Evolutionary conservation across 2,329 filamentous ascomycete genomes (phyloP).

Genomic region (Pseudocercospora eumusae): DNA sequence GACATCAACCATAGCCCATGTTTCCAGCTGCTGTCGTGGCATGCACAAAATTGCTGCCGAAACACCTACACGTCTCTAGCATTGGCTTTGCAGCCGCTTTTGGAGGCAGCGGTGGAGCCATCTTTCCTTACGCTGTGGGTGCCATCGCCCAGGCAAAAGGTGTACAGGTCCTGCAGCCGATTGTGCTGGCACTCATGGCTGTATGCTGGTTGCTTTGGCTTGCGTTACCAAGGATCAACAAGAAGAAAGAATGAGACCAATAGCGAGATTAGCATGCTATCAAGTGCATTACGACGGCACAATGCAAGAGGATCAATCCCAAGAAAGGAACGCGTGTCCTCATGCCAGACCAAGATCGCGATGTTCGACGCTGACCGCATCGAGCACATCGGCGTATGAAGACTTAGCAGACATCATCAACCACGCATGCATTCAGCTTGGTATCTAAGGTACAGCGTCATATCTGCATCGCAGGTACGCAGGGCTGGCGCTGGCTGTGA

Average conservation of each 20-base stretch:
- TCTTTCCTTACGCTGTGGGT: constrained; percentile 66
- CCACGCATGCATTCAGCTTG: neutral
- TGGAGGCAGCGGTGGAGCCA: constrained; percentile 70
- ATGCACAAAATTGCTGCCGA: constrained; percentile 72
- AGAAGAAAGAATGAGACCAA: constrained; percentile 42
- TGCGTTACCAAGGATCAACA: constrained; percentile 49
- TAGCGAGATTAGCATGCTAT: no score
- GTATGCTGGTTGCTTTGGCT: constrained; percentile 57
- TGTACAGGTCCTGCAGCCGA: constrained; percentile 61
- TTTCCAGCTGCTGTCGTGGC: constrained; percentile 75
- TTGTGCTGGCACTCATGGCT: constrained; percentile 57
- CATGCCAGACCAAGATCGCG: neutral
- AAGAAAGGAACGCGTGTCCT: neutral
- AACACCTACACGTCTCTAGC: constrained; percentile 72
- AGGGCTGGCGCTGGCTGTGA: neutral
- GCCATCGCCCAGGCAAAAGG: constrained; percentile 65
- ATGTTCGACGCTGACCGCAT: neutral
- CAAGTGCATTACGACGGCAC: neutral
- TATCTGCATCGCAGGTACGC: neutral
- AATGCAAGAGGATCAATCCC: neutral
- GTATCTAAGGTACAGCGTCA: neutral
- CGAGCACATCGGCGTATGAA: neutral
- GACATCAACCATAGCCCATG: constrained; percentile 51
- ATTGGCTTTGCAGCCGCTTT: constrained; percentile 80
- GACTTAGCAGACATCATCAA: neutral